phyloP scores from a whole-genome alignment of 352 stramenopile genomes.

The Phytophthora macrochlamydospora region DNA sequence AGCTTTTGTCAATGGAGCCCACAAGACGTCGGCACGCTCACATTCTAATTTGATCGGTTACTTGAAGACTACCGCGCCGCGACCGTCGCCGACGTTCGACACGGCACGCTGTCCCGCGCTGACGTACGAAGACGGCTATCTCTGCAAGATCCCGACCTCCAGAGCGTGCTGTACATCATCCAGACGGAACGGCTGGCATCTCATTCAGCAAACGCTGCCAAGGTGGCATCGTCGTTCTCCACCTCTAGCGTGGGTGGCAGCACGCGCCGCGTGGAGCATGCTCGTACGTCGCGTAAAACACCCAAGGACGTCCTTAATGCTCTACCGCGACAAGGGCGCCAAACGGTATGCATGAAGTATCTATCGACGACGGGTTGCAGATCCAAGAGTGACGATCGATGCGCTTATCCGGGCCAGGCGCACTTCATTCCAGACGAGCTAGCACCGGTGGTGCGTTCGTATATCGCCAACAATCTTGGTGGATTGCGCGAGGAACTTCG shows the following conservation, averaged over 20 bases:
- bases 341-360: slow-evolving; percentile 14
- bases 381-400: slow-evolving; percentile 6
- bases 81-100: not conserved
- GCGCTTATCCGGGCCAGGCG: slow-evolving; percentile 6
- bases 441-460: not conserved
- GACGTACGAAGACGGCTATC: not conserved
- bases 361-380: not conserved
- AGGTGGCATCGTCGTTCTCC: not conserved
- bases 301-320: slow-evolving; percentile 4
- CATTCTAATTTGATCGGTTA: not conserved
- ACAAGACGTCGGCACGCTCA: not conserved
- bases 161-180: not conserved
- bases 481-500: not conserved
- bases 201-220: not conserved
- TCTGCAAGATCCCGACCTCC: not conserved
- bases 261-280: not conserved
- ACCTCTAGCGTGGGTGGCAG: too few relatives aligned
- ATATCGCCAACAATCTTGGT: slow-evolving; percentile 3
- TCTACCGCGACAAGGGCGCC: not conserved
- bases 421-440: slow-evolving; percentile 10
- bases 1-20: not conserved
- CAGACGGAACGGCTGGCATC: slow-evolving; percentile 6
- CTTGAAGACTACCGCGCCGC: not conserved
- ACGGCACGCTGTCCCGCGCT: too few relatives aligned
- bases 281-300: slow-evolving; percentile 1